Evolutionary conservation across 2,329 filamentous ascomycete species (phyloP).

Genomic region (Diaporthe eres): DNA sequence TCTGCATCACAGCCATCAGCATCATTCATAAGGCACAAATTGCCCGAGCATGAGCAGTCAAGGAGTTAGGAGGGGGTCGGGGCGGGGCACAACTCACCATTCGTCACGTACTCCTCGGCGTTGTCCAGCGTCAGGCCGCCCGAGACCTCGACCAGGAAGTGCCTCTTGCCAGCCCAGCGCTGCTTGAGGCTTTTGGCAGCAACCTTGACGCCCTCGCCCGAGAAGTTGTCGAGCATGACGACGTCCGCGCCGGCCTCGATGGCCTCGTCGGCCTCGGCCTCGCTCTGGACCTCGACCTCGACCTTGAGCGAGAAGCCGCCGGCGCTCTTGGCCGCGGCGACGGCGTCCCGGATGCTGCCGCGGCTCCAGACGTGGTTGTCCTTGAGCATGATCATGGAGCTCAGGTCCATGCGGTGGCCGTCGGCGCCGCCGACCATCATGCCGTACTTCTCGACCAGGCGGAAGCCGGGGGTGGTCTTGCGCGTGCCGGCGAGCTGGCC

Average conservation of each 20-base stretch:
- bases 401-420: conserved; percentile 90
- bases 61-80: not conserved
- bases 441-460: conserved; percentile 97
- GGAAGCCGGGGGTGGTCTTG: conserved; percentile 97
- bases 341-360: conserved; percentile 87
- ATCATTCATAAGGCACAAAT: not conserved
- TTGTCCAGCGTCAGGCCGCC: conserved; percentile 91
- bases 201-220: conserved; percentile 79
- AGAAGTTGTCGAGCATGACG: conserved; percentile 98
- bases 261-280: conserved; percentile 91
- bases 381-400: conserved; percentile 98
- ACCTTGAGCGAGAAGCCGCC: conserved; percentile 94
- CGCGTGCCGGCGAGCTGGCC: conserved; percentile 93
- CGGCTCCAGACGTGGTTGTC: conserved; percentile 98
- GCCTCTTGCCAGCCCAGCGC: conserved; percentile 80
- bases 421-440: conserved; percentile 96
- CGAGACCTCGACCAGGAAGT: conserved; percentile 91
- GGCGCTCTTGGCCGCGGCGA: conserved; percentile 84
- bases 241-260: conserved; percentile 93
- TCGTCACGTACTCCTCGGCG: conserved; percentile 83
- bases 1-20: conserved; percentile 62
- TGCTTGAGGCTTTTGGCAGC: conserved; percentile 84
- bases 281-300: conserved; percentile 93
- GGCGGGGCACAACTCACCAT: conserved; percentile 64
- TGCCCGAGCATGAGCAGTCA: not conserved